Conservation (phyloP, 495 filamentous ascomycete species). For the Penicillium bialowiezense region DNA sequence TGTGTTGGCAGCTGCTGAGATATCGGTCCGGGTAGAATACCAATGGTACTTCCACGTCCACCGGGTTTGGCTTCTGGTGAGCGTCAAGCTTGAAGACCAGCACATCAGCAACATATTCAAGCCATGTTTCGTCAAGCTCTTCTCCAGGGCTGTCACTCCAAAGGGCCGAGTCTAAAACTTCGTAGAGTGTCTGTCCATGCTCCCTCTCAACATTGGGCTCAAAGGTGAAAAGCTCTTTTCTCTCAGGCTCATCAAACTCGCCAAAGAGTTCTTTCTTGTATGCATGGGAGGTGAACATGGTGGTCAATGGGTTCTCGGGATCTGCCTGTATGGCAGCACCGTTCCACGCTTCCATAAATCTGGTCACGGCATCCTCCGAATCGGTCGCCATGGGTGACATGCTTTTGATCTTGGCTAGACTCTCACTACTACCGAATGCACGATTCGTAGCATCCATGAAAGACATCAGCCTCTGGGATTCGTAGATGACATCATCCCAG, state of each 20-base stretch:
- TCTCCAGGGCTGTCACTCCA: constrained; percentile 53
- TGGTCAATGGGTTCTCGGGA: constrained; percentile 36
- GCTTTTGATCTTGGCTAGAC: constrained; percentile 44
- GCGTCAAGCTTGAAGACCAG: constrained; percentile 58
- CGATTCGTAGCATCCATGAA: constrained; percentile 78
- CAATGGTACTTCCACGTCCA: constrained; percentile 64
- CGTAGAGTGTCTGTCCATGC: constrained; percentile 62
- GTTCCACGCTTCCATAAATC: constrained; percentile 43
- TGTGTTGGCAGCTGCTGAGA: constrained; percentile 53
- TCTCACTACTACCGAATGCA: constrained; percentile 76
- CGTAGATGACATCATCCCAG: constrained; percentile 48
- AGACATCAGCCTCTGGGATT: constrained; percentile 75
- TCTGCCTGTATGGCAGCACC: constrained; percentile 38
- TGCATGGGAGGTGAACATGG: constrained; percentile 39
- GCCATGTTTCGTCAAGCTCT: constrained; percentile 52
- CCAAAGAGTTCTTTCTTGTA: constrained; percentile 33
- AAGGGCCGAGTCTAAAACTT: constrained; percentile 65
- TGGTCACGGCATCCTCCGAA: constrained; percentile 29
- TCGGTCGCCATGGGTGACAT: constrained; percentile 34
- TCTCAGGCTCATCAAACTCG: constrained; percentile 28
- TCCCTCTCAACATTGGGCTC: constrained; percentile 37
- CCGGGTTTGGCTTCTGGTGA: constrained; percentile 41
- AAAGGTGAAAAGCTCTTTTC: constrained; percentile 42
- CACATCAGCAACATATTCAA: constrained; percentile 63
- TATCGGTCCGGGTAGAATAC: constrained; percentile 80